Base-by-base conservation (phyloP, 2,329 filamentous ascomycete species). In the Epichloe baconii region DNA sequence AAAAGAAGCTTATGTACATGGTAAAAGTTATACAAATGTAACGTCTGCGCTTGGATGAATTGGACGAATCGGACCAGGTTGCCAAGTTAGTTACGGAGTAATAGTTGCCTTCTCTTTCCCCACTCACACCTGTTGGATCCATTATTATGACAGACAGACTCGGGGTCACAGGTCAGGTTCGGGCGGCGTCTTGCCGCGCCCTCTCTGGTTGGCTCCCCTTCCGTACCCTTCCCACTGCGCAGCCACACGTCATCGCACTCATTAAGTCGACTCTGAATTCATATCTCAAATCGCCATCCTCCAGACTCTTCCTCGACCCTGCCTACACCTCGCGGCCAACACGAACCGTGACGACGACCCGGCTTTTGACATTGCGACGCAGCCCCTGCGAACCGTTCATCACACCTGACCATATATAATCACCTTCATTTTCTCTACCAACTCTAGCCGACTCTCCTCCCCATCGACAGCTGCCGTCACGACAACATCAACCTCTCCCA, bases 221-320 rank as follows among this genome's bases (percentile, higher is more conserved):
- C 15, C 12, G 26, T 31, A 31, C 26, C 12, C 47, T 43, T 26
- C 12, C 3, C 26, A 11, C 26, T 23, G 34, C 43, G 21, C 23
- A 45, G 35, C 48, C 48, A 23, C 48, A 50, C 48, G 48, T 45
- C 48, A 50, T 50, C 19, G 41, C 40, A 26, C 36, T 26, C 23
- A 21, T 31, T 3, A 31, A 8, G 42, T 8, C 26, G 41, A 31
- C 26, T 31, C 26, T 31, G 26, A 31, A 31, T 3, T 26, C 23
- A 8, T 31, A 19, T 35, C 26, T 26, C 26, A 31, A 44, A 12
- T 31, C 19, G 17, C 49, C 37, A 35, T 44, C 41, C 21, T 14
- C 21, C 45, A 38, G 19, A 47, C 45, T 15, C 21, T 31, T 19
- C 12, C 17, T 19, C 23, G 19, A 19, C 26, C 31, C 34, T n/a